These are phyloP conservation scores for Carallia pectinifolia DNA, from an alignment of 345 rosid genomes.

Conservation along the genomic window DNA sequence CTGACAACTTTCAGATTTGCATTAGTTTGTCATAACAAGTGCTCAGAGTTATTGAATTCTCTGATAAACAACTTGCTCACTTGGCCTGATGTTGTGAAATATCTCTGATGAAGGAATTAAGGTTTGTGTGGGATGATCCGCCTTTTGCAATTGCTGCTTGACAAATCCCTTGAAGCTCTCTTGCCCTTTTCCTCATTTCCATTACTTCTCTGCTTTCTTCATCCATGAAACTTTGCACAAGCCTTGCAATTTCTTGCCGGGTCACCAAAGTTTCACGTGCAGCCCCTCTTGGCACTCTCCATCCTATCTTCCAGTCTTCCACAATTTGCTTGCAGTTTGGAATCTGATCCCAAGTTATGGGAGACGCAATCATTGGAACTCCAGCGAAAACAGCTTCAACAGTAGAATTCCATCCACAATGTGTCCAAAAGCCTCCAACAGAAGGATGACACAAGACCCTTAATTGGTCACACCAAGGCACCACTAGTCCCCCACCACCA, in stretches of 20 bases:
- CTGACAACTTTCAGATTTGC: too few relatives aligned
- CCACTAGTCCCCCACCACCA: conserved; percentile 7
- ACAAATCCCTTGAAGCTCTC: conserved; percentile 4
- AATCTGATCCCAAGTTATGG: conserved; percentile 17
- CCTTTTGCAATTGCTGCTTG: conserved; percentile 7
- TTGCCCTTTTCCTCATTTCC: conserved; percentile 20
- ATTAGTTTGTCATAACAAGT: too few relatives aligned
- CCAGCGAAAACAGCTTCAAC: conserved; percentile 19
- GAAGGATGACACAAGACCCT: conserved; percentile 19
- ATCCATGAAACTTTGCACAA: conserved; percentile 17
- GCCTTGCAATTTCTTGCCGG: conserved; percentile 1
- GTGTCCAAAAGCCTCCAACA: conserved; percentile 23
- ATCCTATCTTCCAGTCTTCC: conserved; percentile 18
- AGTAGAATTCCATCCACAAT: conserved; percentile 21
- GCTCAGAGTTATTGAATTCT: too few relatives aligned
- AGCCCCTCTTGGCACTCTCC: neutral
- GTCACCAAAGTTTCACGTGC: neutral
- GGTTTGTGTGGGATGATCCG: conserved; percentile 1
- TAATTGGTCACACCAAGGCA: conserved; percentile 25
- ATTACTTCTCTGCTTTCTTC: conserved; percentile 5
- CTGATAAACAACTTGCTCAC: neutral
- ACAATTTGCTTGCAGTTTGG: conserved; percentile 10
- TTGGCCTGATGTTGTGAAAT: neutral
- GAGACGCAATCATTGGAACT: conserved; percentile 22
- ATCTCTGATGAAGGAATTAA: conserved; percentile 1